These are phyloP conservation scores for Lobosporangium transversale DNA, from an alignment of 192 early-diverging fungal genomes.

Conservation along the genomic window DNA sequence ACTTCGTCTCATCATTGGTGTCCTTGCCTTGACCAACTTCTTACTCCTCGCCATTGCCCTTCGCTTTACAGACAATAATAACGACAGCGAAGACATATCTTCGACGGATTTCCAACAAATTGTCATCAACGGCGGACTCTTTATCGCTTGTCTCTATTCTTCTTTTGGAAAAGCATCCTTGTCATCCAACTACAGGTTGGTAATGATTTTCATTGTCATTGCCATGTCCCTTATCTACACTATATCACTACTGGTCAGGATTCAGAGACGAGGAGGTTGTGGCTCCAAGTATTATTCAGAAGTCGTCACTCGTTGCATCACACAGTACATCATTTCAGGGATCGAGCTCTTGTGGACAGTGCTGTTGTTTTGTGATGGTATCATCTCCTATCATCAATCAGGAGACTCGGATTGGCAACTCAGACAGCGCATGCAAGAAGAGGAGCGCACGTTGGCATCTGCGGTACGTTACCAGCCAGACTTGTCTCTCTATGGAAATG, in stretches of 20 bases:
- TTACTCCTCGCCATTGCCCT: neutral
- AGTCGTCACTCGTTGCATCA: neutral
- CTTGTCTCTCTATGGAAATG: conserved; percentile 9
- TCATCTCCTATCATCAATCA: neutral
- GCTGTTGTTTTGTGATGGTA: neutral
- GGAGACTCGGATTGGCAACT: conserved; percentile 10
- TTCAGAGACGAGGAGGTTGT: conserved; percentile 13
- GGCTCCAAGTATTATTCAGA: neutral
- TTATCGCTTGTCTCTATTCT: conserved; percentile 15
- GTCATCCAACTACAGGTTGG: conserved; percentile 1
- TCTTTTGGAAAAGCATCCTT: neutral
- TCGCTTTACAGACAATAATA: neutral
- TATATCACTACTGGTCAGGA: conserved; percentile 10
- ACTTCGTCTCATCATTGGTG: neutral
- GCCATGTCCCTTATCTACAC: conserved; percentile 4
- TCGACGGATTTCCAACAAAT: conserved; percentile 25
- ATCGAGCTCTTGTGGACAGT: conserved; percentile 10
- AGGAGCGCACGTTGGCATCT: conserved; percentile 1
- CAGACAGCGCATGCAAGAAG: conserved; percentile 9
- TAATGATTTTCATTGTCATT: conserved; percentile 12
- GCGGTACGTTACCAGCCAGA: conserved; percentile 24
- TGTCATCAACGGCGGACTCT: conserved; percentile 15
- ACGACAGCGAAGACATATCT: neutral
- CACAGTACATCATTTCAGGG: conserved; percentile 14
- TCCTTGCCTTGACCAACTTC: conserved; percentile 15